Conservation (phyloP, 78 protist genomes). For the Emiliania huxleyi region DNA sequence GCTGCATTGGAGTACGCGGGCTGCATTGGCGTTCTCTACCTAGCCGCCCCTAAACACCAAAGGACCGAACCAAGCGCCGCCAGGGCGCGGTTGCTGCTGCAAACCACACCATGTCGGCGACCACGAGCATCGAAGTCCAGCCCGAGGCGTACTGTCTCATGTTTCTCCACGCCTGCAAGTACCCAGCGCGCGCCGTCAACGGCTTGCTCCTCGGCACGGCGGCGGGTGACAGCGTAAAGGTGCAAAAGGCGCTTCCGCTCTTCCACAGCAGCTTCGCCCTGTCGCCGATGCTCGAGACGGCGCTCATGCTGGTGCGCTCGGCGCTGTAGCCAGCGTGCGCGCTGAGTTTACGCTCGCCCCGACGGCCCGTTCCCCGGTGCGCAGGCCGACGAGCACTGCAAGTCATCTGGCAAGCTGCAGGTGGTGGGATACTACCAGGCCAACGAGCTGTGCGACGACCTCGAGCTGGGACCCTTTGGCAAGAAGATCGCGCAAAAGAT, state of each 20-base stretch:
- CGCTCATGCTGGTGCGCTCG: not conserved
- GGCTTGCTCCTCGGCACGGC: not conserved
- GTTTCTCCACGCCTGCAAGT: not conserved
- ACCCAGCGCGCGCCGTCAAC: not conserved
- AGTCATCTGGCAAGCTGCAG: not conserved
- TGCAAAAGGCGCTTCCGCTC: not conserved
- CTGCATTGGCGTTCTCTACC: too few species aligned
- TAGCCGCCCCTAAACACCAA: too few species aligned
- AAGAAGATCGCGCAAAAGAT: not conserved
- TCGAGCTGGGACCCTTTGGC: not conserved
- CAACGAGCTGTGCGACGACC: not conserved
- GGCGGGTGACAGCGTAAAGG: not conserved
- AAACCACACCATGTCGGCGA: too few species aligned
- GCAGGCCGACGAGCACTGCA: not conserved
- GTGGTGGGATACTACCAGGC: slow-evolving; percentile 7
- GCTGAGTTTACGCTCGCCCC: not conserved
- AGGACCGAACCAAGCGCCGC: too few species aligned
- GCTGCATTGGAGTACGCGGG: too few species aligned
- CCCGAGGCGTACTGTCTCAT: not conserved
- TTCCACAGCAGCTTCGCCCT: not conserved
- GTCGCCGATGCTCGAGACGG: slow-evolving; percentile 2
- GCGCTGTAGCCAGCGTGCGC: not conserved
- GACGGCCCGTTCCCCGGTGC: not conserved
- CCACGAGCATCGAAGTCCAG: not conserved
- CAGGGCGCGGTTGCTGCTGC: too few species aligned